A percentile compares a stretch with the other conserved stretches of the same genome.
Conservation (phyloP, 495 filamentous ascomycete genomes). For the Aspergillus wentii region DNA sequence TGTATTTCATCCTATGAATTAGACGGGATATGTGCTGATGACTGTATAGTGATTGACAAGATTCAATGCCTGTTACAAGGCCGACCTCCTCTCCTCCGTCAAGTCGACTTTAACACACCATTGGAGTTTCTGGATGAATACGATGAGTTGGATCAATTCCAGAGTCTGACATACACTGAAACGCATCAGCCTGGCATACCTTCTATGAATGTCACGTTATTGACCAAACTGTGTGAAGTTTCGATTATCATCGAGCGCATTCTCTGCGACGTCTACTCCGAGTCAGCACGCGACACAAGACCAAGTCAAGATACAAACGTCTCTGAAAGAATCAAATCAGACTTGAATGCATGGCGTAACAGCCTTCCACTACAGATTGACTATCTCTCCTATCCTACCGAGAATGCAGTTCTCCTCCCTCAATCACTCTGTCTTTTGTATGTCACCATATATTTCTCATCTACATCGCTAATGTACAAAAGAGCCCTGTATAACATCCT, state of each 20-base stretch:
- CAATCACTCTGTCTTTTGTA: slow-evolving; percentile 22
- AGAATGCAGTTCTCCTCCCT: slow-evolving; percentile 11
- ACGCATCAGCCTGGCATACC: slow-evolving; percentile 10
- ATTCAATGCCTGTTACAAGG: slow-evolving; percentile 33
- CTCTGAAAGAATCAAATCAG: slow-evolving; percentile 15
- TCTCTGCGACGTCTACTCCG: slow-evolving; percentile 24
- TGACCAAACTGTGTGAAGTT: slow-evolving; percentile 27
- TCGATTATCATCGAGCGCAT: slow-evolving; percentile 26
- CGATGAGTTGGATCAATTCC: slow-evolving; percentile 29
- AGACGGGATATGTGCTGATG: not conserved
- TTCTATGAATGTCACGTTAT: slow-evolving; percentile 22
- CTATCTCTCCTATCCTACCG: slow-evolving; percentile 13
- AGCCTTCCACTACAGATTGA: slow-evolving; percentile 19
- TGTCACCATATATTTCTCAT: too few relatives aligned
- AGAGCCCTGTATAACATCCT: slow-evolving; percentile 28
- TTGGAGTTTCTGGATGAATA: slow-evolving; percentile 26
- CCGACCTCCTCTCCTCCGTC: slow-evolving; percentile 23
- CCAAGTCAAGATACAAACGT: slow-evolving; percentile 9
- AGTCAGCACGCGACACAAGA: slow-evolving; percentile 5
- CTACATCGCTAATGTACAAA: too few relatives aligned
- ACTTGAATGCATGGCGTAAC: slow-evolving; percentile 19
- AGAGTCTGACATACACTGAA: slow-evolving; percentile 18
- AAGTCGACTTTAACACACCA: slow-evolving; percentile 22
- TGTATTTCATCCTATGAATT: slow-evolving; percentile 21
- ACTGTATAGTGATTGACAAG: slow-evolving; percentile 20